These are phyloP conservation scores for Rhododendron williamsianum DNA, from an alignment of 148 eudicot species.

Conservation along the genomic window DNA sequence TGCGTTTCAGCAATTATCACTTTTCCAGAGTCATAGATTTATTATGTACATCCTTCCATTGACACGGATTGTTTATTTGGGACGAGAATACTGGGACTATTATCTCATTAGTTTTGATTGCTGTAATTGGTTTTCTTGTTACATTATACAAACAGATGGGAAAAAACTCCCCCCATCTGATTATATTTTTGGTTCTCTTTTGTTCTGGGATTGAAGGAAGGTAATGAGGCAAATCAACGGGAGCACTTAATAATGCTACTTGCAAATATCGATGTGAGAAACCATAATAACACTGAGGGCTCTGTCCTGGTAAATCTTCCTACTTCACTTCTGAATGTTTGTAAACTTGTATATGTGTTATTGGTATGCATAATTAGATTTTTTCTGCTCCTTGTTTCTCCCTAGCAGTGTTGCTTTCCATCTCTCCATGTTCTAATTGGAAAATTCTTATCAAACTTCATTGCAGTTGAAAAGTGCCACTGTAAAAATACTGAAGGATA, in stretches of 20 bases:
- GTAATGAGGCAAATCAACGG: conserved; percentile 97
- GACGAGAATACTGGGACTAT: background rate
- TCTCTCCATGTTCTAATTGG: conserved; percentile 3
- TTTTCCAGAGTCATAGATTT: background rate
- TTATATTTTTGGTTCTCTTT: background rate
- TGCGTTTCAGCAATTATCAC: background rate
- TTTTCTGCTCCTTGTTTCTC: background rate
- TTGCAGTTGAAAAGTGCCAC: conserved; percentile 68
- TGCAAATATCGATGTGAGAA: conserved; percentile 85
- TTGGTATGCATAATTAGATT: background rate
- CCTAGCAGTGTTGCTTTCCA: conserved; percentile 8
- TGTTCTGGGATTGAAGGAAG: conserved; percentile 61
- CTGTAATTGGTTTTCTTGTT: background rate
- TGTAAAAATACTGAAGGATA: conserved; percentile 55
- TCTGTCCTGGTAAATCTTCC: conserved; percentile 49
- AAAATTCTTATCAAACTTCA: conserved; percentile 11
- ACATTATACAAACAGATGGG: background rate
- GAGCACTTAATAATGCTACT: conserved; percentile 92
- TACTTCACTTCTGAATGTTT: background rate
- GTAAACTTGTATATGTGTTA: background rate
- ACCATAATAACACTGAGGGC: conserved; percentile 28
- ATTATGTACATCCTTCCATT: background rate
- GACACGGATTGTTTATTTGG: background rate
- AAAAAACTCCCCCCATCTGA: conserved; percentile 1
- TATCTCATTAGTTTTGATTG: background rate